Evolutionary conservation across 106 monocot genomes (phyloP), one percentile per base, ranked within the genome.

Genomic region (Dioscorea alata): DNA sequence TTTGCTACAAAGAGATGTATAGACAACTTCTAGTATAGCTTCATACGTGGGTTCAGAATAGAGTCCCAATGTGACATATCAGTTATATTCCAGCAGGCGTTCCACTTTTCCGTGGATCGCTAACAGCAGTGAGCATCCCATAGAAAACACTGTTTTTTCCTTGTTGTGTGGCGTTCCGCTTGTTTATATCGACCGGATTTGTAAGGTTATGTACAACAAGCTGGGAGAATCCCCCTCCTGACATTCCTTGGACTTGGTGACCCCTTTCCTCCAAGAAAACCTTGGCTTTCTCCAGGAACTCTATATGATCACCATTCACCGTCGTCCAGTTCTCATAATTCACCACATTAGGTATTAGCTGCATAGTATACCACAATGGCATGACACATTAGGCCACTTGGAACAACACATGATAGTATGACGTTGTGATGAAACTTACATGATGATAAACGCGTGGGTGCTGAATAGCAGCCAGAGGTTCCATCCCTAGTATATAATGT

Each of bases 81-180:
- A 15, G 64, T 34, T 76, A 94, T 50, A 90, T 9, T 23, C 99
- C 87, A 8, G 99, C 92, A 8, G 99, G 92, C 17, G 57, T 62
- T 13, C 93, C 99, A 58, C 75, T 87, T 82, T 99, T 99, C 50
- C 99, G 87, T 4, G 89, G 92, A 83, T 99, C 99, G 33, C 99
- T 99, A 20, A 99, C 90, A 4, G 99, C 99, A 10, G 81, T 90
- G 57, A 99, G 85, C 80, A 81, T 75, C 18, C 99, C 99, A 32
- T 56, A 71, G 71, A 87, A 76, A 60, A 83, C 84, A 0, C 62
- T 58, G 1, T 19, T 21, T 2, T 13, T 13, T 8, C 22, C 33
- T 12, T 33, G 35, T 28, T 20, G 16, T 17, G 13, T 57, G 15
- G 2, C 51, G 33, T 52, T 53, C 48, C 28, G 6, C 4, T 56